phyloP scores from a whole-genome alignment of 2,329 filamentous ascomycete species.

The Colletotrichum salicis region DNA sequence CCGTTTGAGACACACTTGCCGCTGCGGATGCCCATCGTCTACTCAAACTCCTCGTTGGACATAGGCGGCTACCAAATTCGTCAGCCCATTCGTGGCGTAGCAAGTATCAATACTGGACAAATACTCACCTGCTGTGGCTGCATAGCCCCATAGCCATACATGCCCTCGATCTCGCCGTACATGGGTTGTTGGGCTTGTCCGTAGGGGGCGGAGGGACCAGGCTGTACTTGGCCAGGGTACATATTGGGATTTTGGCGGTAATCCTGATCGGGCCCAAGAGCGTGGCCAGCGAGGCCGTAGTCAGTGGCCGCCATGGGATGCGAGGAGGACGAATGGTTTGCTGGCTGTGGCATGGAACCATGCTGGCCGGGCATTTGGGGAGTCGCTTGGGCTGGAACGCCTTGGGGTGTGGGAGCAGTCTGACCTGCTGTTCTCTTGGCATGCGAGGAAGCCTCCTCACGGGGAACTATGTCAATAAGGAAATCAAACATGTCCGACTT shows the following conservation, averaged over 20 bases:
- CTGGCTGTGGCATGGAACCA: conserved; percentile 60
- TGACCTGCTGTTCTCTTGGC: conserved; percentile 78
- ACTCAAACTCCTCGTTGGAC: conserved; percentile 59
- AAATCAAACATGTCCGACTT: conserved; percentile 99
- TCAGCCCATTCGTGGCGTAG: neutral
- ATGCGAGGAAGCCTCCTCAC: conserved; percentile 89
- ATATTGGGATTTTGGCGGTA: conserved; percentile 84
- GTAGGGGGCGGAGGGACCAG: conserved; percentile 77
- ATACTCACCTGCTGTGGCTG: conserved; percentile 82
- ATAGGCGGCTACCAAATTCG: conserved; percentile 50
- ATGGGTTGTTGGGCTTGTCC: conserved; percentile 83
- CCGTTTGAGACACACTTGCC: neutral
- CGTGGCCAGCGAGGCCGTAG: conserved; percentile 71
- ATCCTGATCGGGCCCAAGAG: conserved; percentile 75
- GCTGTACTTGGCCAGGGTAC: conserved; percentile 83
- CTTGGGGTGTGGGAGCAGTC: conserved; percentile 52
- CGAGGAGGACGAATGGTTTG: conserved; percentile 63
- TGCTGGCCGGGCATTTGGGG: conserved; percentile 66
- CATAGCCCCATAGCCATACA: conserved; percentile 87
- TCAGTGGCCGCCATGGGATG: conserved; percentile 70
- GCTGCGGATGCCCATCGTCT: conserved; percentile 23
- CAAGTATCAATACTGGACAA: neutral
- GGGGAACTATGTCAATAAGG: conserved; percentile 96
- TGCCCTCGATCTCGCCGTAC: conserved; percentile 83
- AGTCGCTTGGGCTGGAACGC: conserved; percentile 44